Evolutionary conservation across 441 rosid species (phyloP), one percentile per base, ranked within the genome.

Genomic region (Viola pubescens): DNA sequence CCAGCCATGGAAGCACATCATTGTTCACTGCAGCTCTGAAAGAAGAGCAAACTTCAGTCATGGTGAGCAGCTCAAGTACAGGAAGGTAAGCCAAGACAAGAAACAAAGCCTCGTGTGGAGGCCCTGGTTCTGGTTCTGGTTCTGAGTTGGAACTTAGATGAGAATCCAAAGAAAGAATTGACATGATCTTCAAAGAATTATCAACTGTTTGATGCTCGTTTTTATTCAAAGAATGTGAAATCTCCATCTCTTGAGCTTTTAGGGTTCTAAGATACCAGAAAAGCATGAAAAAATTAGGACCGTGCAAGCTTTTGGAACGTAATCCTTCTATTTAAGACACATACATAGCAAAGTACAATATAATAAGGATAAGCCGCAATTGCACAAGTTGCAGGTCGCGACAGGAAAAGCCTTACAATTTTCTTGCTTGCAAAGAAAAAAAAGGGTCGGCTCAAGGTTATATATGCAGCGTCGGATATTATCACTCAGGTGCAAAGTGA

Each of bases 1-100:
- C 77, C 55, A 69, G 80, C 97, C 97, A 91, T 43, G 80, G 72
- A 3, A 84, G 61, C 47, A 88, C 67, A 57, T 91, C 98, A 43
- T 61, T 75, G 48, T 63, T 67, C 47, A 89, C 82, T 6, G 70
- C 76, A 38, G 73, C 76, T 48, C 66, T 74, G 14, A 89, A 55
- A 19, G 82, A 75, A 65, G 64, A 69, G 82, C 91, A 85, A 64
- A 78, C 87, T 68, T 67, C 72, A 59, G 74, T 80, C 14, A 75
- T 73, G 4, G 63, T 68, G 13, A 85, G 87, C 73, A 89, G 94
- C 71, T 87, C 91, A 8, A 55, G 67, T 6, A 85, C 49, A 58
- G 79, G 79, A 66, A 89, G 95, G 59, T 80, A 82, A 47, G 88
- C 75, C 63, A 89, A 66, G 41, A 80, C 85, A 37, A 86, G 69